Evolutionary conservation across 2,329 filamentous ascomycete species (phyloP).

Genomic region (Colletotrichum abscissum): DNA sequence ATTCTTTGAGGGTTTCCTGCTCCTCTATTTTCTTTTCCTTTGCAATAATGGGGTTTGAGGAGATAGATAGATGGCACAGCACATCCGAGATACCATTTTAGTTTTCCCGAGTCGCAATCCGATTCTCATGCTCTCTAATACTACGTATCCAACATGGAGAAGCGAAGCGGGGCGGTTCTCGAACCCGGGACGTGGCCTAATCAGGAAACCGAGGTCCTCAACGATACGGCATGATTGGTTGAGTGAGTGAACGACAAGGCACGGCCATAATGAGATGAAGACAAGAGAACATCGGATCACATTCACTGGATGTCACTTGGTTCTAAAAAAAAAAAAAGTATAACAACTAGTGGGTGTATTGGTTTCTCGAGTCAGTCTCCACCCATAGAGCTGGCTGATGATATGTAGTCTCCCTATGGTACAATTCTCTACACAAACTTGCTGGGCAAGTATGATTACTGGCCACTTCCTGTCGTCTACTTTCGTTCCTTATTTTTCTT

Average conservation of each 20-base stretch:
- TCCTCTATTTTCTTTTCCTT: background rate
- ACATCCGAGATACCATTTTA: conserved; percentile 32
- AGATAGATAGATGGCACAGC: conserved; percentile 26
- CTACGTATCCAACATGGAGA: too few species aligned
- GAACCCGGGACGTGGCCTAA: background rate
- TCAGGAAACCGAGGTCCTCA: background rate
- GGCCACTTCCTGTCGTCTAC: background rate
- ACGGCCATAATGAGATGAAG: background rate
- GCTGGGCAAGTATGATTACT: background rate
- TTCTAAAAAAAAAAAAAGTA: background rate
- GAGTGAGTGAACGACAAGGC: too few species aligned
- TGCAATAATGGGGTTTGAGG: background rate
- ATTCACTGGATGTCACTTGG: too few species aligned
- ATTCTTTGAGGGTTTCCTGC: background rate
- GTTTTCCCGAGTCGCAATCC: background rate
- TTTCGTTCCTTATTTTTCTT: background rate
- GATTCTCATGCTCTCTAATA: too few species aligned
- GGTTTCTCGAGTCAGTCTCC: conserved; percentile 11
- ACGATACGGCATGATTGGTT: background rate
- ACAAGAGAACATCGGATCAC: background rate
- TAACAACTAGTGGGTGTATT: conserved; percentile 1
- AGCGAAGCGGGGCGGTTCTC: background rate
- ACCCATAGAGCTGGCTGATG: background rate
- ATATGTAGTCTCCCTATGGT: background rate
- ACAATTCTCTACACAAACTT: conserved; percentile 13